Percentiles rank a stretch among this genome's conserved stretches.
Evolutionary conservation across 805 yeast species (phyloP).

Genomic region (Kodamaea leandrae): DNA sequence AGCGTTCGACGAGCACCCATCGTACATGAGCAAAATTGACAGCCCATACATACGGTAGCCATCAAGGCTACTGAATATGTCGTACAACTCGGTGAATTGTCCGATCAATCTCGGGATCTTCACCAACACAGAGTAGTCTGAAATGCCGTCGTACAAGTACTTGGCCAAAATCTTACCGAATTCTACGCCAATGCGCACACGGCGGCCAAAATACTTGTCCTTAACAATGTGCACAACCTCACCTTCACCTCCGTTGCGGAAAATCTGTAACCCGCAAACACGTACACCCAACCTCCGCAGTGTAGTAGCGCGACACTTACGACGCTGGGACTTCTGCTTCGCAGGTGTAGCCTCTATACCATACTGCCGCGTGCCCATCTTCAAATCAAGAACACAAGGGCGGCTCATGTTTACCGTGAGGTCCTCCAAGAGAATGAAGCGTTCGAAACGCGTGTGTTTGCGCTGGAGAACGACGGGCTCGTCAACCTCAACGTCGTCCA

Average conservation of each 20-base stretch:
- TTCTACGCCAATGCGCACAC: conserved; percentile 65
- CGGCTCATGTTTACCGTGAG: conserved; percentile 74
- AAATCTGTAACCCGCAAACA: conserved; percentile 83
- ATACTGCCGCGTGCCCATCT: conserved; percentile 98
- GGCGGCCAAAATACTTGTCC: conserved; percentile 92
- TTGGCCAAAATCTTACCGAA: conserved; percentile 73
- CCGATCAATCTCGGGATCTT: conserved; percentile 67
- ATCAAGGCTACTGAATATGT: conserved; percentile 51
- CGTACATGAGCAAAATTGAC: conserved; percentile 84
- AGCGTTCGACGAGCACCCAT: conserved; percentile 45
- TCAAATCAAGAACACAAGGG: conserved; percentile 92
- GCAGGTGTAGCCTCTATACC: conserved; percentile 83
- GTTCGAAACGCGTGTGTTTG: conserved; percentile 59
- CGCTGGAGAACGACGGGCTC: conserved; percentile 15
- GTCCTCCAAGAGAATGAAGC: conserved; percentile 87
- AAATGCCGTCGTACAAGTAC: conserved; percentile 75
- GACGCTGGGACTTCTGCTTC: conserved; percentile 75
- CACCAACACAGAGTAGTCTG: conserved; percentile 53
- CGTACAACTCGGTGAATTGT: conserved; percentile 56
- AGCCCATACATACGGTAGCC: conserved; percentile 93
- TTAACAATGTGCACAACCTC: conserved; percentile 44
- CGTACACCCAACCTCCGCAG: conserved; percentile 82
- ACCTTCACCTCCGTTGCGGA: conserved; percentile 6
- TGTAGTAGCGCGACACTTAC: conserved; percentile 80
- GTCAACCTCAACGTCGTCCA: conserved; percentile 43